These are phyloP conservation scores for Colletotrichum orchidophilum DNA, from an alignment of 2,329 filamentous ascomycete genomes.

Conservation along the genomic window DNA sequence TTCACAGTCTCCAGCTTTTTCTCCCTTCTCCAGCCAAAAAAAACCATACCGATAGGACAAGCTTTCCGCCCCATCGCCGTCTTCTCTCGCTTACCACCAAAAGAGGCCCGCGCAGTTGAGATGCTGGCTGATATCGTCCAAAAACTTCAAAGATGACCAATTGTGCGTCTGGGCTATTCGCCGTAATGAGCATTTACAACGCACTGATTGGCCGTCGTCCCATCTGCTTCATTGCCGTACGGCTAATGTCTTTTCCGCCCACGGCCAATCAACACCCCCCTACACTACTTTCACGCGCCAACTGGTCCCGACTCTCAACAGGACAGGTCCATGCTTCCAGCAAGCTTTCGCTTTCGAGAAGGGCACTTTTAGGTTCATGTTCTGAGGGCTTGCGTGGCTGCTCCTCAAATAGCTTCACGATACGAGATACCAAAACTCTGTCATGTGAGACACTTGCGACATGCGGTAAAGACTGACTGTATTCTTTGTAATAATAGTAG, in stretches of 20 bases:
- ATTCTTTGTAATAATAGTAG: conserved; percentile 10
- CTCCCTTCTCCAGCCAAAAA: not conserved
- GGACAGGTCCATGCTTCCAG: not conserved
- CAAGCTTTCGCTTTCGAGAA: not conserved
- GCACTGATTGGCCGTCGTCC: not conserved
- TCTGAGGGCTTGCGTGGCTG: conserved; percentile 3
- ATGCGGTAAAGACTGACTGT: conserved; percentile 26
- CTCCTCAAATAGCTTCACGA: not conserved
- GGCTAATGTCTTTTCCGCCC: not conserved
- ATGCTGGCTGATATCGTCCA: not conserved
- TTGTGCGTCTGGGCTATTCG: not conserved
- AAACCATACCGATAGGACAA: not conserved
- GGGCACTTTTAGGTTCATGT: not conserved
- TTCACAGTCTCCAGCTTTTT: not conserved
- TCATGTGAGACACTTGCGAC: conserved; percentile 17
- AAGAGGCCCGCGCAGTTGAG: not conserved
- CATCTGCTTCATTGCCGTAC: not conserved
- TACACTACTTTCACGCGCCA: not conserved
- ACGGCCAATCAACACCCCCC: not conserved
- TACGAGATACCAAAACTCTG: conserved; percentile 8
- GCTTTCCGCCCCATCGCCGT: not conserved
- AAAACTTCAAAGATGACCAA: not conserved
- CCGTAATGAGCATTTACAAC: not conserved
- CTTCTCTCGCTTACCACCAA: not conserved
- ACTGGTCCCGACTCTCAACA: not conserved